Base-by-base conservation (phyloP, 179 eudicot species). In the Beta macrorhiza region DNA sequence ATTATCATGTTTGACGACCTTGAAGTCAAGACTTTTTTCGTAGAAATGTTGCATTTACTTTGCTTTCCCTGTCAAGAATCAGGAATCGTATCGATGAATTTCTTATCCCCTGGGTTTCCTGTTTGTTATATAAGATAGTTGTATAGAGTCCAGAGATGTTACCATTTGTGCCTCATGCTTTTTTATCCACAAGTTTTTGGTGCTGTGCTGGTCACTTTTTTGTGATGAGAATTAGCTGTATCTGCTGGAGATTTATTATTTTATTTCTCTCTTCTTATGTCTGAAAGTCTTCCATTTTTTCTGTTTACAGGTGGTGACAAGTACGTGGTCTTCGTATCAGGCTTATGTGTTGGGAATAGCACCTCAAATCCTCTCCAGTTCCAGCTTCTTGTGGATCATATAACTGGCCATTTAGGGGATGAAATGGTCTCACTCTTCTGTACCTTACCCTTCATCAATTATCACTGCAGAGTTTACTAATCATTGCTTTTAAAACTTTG, bases 371-470 rank as follows among this genome's bases (percentile, higher is more conserved):
- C 99, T 79, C 95, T 95, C 70, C 92, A 88, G 82, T 87, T 88
- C 78, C 98, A 95, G 93, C 94, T 95, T 72, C 87, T 95, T 82
- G 92, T 93, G 70, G 99, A 95, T 86, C 99, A 95, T 84, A 89
- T 95, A 80, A 93, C 98, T 57, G 99, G 99, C 58, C 93, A 95
- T 87, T 87, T 93, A 63, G 99, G 99, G 81, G 99, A 95, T 83
- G 97, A 95, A 68, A 90, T 87, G 92, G 99, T 95, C 64, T 84
- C 6, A 58, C 19, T 71, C n/a, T 64, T 74, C 57, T 52, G 42
- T 72, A 55, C 37, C 49, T 77, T 42, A 44, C 22, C 67, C 58
- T 81, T 42, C 80, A 17, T 55, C 49, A 65, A n/a, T 52, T 74
- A 3, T 78, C 52, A 57, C 5, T 74, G 22, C 51, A 49, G 58